Evolutionary conservation across 208 protist species (phyloP).

Genomic region (Balamuthia mandrillaris): DNA sequence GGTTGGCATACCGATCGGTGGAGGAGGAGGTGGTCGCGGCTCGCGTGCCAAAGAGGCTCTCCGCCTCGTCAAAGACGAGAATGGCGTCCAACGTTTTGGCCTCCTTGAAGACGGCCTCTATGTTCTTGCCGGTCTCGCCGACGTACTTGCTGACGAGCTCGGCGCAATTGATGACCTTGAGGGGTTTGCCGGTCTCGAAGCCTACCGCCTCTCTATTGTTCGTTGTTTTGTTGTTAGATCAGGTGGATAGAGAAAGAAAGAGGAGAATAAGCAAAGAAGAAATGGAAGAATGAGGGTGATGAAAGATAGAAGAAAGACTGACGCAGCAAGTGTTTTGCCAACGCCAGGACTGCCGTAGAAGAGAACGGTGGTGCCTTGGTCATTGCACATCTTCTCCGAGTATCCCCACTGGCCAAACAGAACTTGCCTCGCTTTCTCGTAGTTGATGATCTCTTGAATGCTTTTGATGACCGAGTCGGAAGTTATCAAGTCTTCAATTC

Average conservation of each 20-base stretch:
- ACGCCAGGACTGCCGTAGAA: conserved; percentile 19
- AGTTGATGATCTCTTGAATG: conserved; percentile 45
- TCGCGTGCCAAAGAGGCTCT: too few relatives aligned
- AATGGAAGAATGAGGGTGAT: too few relatives aligned
- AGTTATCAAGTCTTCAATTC: too few relatives aligned
- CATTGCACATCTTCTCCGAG: too few relatives aligned
- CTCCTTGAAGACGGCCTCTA: conserved; percentile 55
- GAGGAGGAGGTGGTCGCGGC: background rate
- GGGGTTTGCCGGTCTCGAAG: too few relatives aligned
- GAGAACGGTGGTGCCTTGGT: background rate
- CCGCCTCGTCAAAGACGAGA: conserved; percentile 60
- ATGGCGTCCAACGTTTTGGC: conserved; percentile 45
- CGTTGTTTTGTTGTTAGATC: too few relatives aligned
- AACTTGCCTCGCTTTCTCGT: conserved; percentile 56
- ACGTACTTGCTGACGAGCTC: conserved; percentile 54
- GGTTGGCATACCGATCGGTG: conserved; percentile 10
- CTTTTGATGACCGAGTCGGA: too few relatives aligned
- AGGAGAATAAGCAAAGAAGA: too few relatives aligned
- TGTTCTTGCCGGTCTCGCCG: conserved; percentile 54
- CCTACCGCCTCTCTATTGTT: too few relatives aligned
- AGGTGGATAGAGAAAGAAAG: too few relatives aligned
- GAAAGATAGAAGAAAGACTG: too few relatives aligned
- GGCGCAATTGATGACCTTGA: too few relatives aligned
- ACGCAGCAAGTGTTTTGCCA: conserved; percentile 42
- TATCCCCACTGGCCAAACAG: conserved; percentile 59